Evolutionary conservation across 2,329 filamentous ascomycete species (phyloP).

Genomic region (Podosphaera aphanis): DNA sequence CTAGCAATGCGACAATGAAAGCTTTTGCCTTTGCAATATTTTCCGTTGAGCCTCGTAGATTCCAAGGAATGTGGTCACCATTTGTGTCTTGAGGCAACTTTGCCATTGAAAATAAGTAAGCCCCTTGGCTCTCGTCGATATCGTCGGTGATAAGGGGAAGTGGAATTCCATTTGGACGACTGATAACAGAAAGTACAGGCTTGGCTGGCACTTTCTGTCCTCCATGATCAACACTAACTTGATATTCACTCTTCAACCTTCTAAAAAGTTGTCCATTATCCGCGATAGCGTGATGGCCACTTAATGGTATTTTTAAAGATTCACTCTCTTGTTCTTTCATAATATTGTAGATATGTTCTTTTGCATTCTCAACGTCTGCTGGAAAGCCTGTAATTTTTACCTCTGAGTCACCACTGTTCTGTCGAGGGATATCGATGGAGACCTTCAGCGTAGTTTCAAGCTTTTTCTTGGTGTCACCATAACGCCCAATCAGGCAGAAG

Average conservation of each 20-base stretch:
- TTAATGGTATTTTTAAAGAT: constrained; percentile 61
- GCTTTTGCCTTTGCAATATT: constrained; percentile 63
- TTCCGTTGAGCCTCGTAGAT: constrained; percentile 57
- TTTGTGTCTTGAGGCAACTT: constrained; percentile 28
- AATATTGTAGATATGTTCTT: constrained; percentile 56
- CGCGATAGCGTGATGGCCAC: constrained; percentile 61
- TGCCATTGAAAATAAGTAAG: constrained; percentile 66
- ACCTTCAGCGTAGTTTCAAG: constrained; percentile 74
- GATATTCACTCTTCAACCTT: constrained; percentile 60
- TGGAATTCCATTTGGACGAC: constrained; percentile 30
- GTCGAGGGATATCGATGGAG: constrained; percentile 72
- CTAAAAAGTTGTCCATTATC: constrained; percentile 92
- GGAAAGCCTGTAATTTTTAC: constrained; percentile 69
- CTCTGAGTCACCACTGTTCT: constrained; percentile 60
- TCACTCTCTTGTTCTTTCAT: constrained; percentile 75
- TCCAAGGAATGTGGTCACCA: constrained; percentile 65
- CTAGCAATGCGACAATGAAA: constrained; percentile 47
- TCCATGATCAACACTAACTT: constrained; percentile 78
- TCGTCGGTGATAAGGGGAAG: constrained; percentile 91
- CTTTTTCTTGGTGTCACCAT: constrained; percentile 64
- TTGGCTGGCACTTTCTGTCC: constrained; percentile 56
- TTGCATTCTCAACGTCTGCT: constrained; percentile 60
- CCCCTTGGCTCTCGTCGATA: constrained; percentile 34
- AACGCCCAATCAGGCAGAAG: constrained; percentile 70
- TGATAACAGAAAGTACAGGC: constrained; percentile 27